Conservation (phyloP, 2,329 filamentous ascomycete species). For the Aureobasidium sp. region DNA sequence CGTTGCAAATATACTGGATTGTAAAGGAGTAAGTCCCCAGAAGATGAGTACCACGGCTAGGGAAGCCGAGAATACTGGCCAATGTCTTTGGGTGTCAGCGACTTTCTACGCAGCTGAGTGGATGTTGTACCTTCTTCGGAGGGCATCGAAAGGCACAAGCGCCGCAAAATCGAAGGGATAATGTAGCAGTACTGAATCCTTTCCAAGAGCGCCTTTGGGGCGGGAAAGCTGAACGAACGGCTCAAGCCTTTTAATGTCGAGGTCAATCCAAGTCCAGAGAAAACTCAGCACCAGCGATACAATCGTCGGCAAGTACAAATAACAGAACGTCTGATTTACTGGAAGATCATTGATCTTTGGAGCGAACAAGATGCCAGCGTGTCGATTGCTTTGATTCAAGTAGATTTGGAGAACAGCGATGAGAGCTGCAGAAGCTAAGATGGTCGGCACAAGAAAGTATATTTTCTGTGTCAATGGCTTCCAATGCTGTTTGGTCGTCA, state of each 20-base stretch:
- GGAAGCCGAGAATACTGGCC: conserved; percentile 46
- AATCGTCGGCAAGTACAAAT: conserved; percentile 49
- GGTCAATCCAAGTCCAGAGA: conserved; percentile 53
- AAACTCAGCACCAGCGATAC: conserved; percentile 51
- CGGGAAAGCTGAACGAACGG: conserved; percentile 54
- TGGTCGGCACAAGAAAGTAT: conserved; percentile 3
- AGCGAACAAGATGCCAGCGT: conserved; percentile 40
- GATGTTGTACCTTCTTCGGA: neutral
- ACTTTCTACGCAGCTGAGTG: too few relatives aligned
- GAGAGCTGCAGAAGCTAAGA: conserved; percentile 26
- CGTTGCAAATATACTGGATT: conserved; percentile 49
- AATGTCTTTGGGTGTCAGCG: conserved; percentile 30
- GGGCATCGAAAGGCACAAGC: conserved; percentile 33
- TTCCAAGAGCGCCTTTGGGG: conserved; percentile 35
- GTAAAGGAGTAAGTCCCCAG: conserved; percentile 49
- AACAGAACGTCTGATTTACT: conserved; percentile 30
- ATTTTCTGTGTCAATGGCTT: neutral
- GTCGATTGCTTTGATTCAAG: conserved; percentile 31
- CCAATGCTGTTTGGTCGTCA: neutral
- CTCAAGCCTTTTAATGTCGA: conserved; percentile 53
- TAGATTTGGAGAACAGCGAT: conserved; percentile 42
- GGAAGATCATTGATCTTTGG: conserved; percentile 34
- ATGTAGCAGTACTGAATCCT: conserved; percentile 44
- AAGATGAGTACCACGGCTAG: conserved; percentile 46
- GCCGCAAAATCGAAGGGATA: conserved; percentile 49